A percentile compares a stretch with the other conserved stretches of the same genome.
Conservation (phyloP, 345 rosid species). For the Theobroma cacao region DNA sequence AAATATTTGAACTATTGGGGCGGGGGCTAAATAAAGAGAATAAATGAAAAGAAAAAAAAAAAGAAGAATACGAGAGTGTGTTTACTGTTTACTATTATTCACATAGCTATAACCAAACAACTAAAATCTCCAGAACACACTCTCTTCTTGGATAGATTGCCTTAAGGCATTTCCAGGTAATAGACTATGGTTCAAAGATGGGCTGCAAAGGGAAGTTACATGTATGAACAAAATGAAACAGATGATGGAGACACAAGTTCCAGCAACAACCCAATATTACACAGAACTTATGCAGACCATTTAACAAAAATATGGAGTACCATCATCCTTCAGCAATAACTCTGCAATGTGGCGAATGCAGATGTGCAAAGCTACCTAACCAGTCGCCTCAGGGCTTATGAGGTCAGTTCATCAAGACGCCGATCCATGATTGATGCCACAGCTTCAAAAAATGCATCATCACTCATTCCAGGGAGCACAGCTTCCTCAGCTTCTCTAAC, state of each 20-base stretch:
- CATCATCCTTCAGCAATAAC: slow-evolving; percentile 1
- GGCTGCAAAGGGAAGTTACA: not conserved
- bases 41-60: not conserved
- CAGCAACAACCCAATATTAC: not conserved
- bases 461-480: slow-evolving; percentile 47
- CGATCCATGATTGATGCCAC: slow-evolving; percentile 59
- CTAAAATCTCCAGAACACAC: not conserved
- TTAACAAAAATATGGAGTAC: not conserved
- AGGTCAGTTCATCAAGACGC: slow-evolving; percentile 34
- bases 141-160: not conserved
- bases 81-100: not conserved
- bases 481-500: slow-evolving; percentile 54
- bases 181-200: not conserved
- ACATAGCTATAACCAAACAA: not conserved
- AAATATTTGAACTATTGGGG: not conserved
- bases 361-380: slow-evolving; percentile 3
- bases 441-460: slow-evolving; percentile 48
- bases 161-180: not conserved
- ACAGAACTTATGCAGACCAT: slow-evolving; percentile 16
- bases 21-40: not conserved
- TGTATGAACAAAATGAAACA: slow-evolving; percentile 6
- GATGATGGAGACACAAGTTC: slow-evolving; percentile 14
- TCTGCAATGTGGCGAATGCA: not conserved
- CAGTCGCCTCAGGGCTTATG: not conserved
- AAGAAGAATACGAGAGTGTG: too few species aligned